Evolutionary conservation across 441 rosid genomes (phyloP), one percentile per base, ranked within the genome.

Genomic region (Pelargonium australe): DNA sequence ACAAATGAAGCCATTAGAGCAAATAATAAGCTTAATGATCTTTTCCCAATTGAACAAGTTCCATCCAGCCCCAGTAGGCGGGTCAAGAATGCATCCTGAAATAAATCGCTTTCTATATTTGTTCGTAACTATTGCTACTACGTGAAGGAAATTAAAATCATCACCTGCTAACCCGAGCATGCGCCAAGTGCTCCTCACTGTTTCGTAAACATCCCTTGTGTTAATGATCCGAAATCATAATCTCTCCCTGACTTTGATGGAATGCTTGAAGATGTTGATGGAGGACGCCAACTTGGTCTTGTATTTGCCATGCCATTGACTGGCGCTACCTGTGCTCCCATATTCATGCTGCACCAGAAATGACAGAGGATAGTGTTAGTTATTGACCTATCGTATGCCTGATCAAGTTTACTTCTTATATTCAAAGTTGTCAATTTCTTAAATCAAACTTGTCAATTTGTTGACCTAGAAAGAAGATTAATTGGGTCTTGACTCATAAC

Each of bases 161-260:
- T 53, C 60, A n/a, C 60, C 60, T 53, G 60, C 19, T 47, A 11
- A n/a, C 55, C 55, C 55, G 55, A 47, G 41, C 55, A 11, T 47
- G 55, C 14, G 60, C 19, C 14, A 53, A 17, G 60, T 5, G 7
- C 41, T 37, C 41, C 41, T 73, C 79, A 86, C 57, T 65, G 76
- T 64, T 73, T 86, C 12, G 69, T 63, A 75, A 76, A 79, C 82
- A 82, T 81, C 67, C 86, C 87, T 74, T 74, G 85, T 1, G 82
- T 77, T 67, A 85, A 75, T 2, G 75, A 79, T 14, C 85, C 84
- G 66, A 86, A 80, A 71, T 85, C 87, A 40, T 78, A 78, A 49
- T 84, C 77, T 64, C 70, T 79, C 55, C 81, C 81, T 0, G 78
- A 75, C 14, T 78, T 86, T 37, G 81, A 25, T 1, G 78, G 80